A percentile compares a stretch with the other conserved stretches of the same genome.
Evolutionary conservation across 441 rosid species (phyloP).

Genomic region (Pelargonium fulgidum): DNA sequence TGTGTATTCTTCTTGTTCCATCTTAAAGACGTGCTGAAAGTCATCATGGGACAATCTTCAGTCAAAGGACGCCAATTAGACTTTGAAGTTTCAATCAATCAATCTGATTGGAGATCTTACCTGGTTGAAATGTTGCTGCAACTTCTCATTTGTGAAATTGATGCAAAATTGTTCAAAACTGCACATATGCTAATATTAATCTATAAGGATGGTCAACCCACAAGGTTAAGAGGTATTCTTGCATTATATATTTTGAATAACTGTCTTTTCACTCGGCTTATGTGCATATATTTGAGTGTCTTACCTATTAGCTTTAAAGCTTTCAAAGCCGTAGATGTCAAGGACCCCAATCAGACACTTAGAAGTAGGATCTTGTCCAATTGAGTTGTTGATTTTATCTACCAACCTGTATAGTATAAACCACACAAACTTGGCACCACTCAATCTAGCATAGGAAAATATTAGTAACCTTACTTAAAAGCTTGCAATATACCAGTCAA

Average conservation of each 20-base stretch:
- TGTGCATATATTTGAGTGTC: not conserved
- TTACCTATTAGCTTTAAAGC: slow-evolving; percentile 89
- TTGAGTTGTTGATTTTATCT: slow-evolving; percentile 61
- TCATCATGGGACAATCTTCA: slow-evolving; percentile 19
- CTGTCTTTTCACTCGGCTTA: not conserved
- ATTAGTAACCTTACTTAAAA: slow-evolving; percentile 4
- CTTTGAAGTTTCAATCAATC: slow-evolving; percentile 2
- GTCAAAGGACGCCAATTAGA: slow-evolving; percentile 14
- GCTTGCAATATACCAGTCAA: slow-evolving; percentile 54
- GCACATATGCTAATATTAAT: slow-evolving; percentile 26
- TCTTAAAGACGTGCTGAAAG: slow-evolving; percentile 93
- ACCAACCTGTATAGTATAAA: slow-evolving; percentile 53
- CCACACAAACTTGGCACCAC: slow-evolving; percentile 13
- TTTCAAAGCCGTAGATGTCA: slow-evolving; percentile 92
- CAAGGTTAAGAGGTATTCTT: not conserved
- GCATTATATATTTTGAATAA: not conserved
- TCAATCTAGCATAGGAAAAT: not conserved
- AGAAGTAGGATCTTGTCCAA: slow-evolving; percentile 74
- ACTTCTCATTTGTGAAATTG: slow-evolving; percentile 94
- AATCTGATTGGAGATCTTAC: slow-evolving; percentile 30
- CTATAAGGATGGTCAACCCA: slow-evolving; percentile 8
- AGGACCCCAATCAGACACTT: slow-evolving; percentile 74
- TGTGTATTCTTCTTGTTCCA: slow-evolving; percentile 98
- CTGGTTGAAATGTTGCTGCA: slow-evolving; percentile 99
- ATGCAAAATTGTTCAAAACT: slow-evolving; percentile 99